Conservation (phyloP, 2,329 filamentous ascomycete species). For the Leptographium wingfieldii region DNA sequence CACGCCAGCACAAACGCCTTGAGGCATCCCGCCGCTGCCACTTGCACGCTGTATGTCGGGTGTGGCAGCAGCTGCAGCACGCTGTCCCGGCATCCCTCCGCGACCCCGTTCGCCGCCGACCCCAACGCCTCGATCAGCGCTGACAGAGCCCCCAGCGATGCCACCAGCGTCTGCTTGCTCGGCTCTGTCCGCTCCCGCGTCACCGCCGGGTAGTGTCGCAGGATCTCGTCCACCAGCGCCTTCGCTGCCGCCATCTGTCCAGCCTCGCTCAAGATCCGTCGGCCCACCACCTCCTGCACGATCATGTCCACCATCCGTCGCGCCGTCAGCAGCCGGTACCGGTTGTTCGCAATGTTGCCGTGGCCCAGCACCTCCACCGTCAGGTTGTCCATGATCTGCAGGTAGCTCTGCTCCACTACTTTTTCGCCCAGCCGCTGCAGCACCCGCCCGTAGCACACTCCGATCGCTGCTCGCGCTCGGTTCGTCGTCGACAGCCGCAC, state of each 20-base stretch:
- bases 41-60: slow-evolving; percentile 90
- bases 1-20: slow-evolving; percentile 81
- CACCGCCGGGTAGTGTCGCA: slow-evolving; percentile 90
- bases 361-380: slow-evolving; percentile 70
- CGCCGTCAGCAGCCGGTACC: slow-evolving; percentile 75
- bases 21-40: slow-evolving; percentile 75
- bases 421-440: slow-evolving; percentile 68
- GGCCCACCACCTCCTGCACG: slow-evolving; percentile 71
- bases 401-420: slow-evolving; percentile 71
- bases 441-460: slow-evolving; percentile 75
- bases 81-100: slow-evolving; percentile 74
- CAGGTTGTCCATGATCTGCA: slow-evolving; percentile 67
- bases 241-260: slow-evolving; percentile 76
- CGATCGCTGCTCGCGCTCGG: slow-evolving; percentile 67
- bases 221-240: slow-evolving; percentile 69
- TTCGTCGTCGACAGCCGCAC: slow-evolving; percentile 67
- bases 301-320: slow-evolving; percentile 75
- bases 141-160: slow-evolving; percentile 64
- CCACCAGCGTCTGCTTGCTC: slow-evolving; percentile 71
- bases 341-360: slow-evolving; percentile 63
- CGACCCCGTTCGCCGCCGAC: slow-evolving; percentile 66
- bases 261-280: slow-evolving; percentile 73
- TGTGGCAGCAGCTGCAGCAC: slow-evolving; percentile 85
- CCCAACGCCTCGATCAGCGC: slow-evolving; percentile 70
- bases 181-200: slow-evolving; percentile 81